These are phyloP conservation scores for Massariosphaeria phaeospora DNA, from an alignment of 495 filamentous ascomycete species.

Conservation along the genomic window DNA sequence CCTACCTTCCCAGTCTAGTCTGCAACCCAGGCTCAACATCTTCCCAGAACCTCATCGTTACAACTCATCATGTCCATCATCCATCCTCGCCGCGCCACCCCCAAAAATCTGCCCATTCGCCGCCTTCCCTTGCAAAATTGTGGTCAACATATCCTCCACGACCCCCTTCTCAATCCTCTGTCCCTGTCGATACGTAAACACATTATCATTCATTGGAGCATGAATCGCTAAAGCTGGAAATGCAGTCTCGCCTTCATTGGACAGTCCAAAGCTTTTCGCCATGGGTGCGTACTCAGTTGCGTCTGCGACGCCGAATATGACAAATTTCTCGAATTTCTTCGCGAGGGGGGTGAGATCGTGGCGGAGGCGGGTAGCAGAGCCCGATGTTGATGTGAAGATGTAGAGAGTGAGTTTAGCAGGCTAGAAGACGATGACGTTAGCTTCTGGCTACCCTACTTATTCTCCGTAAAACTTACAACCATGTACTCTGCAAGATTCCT, in stretches of 20 bases:
- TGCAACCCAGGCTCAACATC: background rate
- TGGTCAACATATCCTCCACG: slow-evolving; percentile 17
- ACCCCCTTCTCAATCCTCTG: background rate
- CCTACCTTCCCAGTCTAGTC: background rate
- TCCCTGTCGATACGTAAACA: slow-evolving; percentile 18
- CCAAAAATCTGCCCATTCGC: slow-evolving; percentile 18
- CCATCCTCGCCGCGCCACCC: slow-evolving; percentile 2
- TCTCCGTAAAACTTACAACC: slow-evolving; percentile 37
- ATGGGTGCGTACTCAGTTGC: slow-evolving; percentile 47
- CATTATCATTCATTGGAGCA: slow-evolving; percentile 20
- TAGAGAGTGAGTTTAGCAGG: slow-evolving; percentile 46
- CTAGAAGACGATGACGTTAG: slow-evolving; percentile 32
- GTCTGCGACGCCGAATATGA: slow-evolving; percentile 47
- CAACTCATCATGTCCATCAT: slow-evolving; percentile 13
- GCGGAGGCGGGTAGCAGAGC: slow-evolving; percentile 36
- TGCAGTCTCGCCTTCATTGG: too few species aligned
- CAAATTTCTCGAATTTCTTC: slow-evolving; percentile 47
- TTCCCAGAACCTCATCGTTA: background rate
- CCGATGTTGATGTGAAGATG: slow-evolving; percentile 39
- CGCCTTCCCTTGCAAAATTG: slow-evolving; percentile 19
- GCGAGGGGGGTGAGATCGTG: slow-evolving; percentile 42
- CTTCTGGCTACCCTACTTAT: background rate
- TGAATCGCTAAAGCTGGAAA: slow-evolving; percentile 19
- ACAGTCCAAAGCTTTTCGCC: slow-evolving; percentile 23
- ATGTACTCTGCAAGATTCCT: slow-evolving; percentile 44